Evolutionary conservation across 257 asterid genomes (phyloP).

Genomic region (Lycium barbarum): DNA sequence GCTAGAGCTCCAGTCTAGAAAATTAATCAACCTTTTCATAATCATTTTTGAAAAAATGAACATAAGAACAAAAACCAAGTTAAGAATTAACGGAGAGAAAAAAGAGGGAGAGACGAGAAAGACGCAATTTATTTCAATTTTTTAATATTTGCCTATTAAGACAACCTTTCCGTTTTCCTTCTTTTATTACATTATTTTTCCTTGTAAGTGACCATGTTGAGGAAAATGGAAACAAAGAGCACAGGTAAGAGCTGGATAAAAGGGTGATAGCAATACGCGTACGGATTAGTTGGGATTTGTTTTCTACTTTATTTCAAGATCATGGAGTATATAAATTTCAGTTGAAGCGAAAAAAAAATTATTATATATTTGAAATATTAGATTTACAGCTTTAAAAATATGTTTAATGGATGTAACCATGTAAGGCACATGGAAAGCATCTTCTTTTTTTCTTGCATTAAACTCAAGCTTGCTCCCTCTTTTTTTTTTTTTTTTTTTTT

Average conservation of each 20-base stretch:
- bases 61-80: no score
- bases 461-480: background rate
- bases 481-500: background rate
- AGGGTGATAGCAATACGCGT: slow-evolving; percentile 25
- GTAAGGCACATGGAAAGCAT: slow-evolving; percentile 28
- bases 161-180: background rate
- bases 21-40: no score
- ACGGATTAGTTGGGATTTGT: slow-evolving; percentile 58
- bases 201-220: slow-evolving; percentile 14
- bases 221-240: slow-evolving; percentile 29
- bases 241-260: slow-evolving; percentile 14
- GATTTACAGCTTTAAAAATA: slow-evolving; percentile 22
- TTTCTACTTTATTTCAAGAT: slow-evolving; percentile 38
- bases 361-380: background rate
- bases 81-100: no score
- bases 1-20: no score
- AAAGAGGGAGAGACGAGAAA: background rate
- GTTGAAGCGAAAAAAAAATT: slow-evolving; percentile 38
- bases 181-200: background rate
- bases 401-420: background rate
- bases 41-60: no score
- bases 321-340: slow-evolving; percentile 34
- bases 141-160: slow-evolving; percentile 4
- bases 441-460: background rate
- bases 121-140: background rate